A percentile compares a stretch with the other conserved stretches of the same genome.
phyloP scores from a whole-genome alignment of 495 filamentous ascomycete genomes.

The Aspergillus sparsus region DNA sequence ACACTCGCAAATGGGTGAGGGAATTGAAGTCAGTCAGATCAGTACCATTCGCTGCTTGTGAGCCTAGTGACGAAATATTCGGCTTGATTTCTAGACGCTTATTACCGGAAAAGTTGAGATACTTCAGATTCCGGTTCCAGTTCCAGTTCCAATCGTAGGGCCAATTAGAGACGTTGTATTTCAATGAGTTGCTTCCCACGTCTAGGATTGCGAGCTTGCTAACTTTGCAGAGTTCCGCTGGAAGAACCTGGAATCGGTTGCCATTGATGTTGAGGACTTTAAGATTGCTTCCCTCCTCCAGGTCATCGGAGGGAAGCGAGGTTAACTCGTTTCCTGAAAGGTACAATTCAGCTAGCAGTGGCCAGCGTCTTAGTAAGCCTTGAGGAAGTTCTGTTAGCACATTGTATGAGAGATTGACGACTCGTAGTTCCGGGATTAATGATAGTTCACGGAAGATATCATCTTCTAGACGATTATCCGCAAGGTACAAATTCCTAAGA shows the following conservation, averaged over 20 bases:
- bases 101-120: conserved; percentile 96
- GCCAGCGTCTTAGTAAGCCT: conserved; percentile 83
- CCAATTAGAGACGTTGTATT: conserved; percentile 99
- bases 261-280: conserved; percentile 93
- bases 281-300: conserved; percentile 82
- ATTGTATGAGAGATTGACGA: conserved; percentile 95
- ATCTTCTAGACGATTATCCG: conserved; percentile 90
- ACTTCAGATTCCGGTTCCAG: conserved; percentile 90
- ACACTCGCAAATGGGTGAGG: conserved; percentile 78
- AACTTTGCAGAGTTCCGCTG: conserved; percentile 92
- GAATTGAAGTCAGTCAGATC: conserved; percentile 91
- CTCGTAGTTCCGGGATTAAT: conserved; percentile 77
- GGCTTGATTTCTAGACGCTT: conserved; percentile 97
- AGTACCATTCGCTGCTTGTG: conserved; percentile 54
- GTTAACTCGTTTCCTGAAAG: conserved; percentile 94
- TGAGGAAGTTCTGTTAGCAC: conserved; percentile 88
- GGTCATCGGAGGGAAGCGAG: conserved; percentile 87
- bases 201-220: conserved; percentile 87
- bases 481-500: conserved; percentile 79
- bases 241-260: conserved; percentile 96
- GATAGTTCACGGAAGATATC: conserved; percentile 91
- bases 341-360: conserved; percentile 85
- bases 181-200: conserved; percentile 93
- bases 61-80: conserved; percentile 55
- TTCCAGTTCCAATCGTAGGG: conserved; percentile 99